Evolutionary conservation across 371 early-diverging fungal species (phyloP).

Genomic region (Syncephalastrum sp.): DNA sequence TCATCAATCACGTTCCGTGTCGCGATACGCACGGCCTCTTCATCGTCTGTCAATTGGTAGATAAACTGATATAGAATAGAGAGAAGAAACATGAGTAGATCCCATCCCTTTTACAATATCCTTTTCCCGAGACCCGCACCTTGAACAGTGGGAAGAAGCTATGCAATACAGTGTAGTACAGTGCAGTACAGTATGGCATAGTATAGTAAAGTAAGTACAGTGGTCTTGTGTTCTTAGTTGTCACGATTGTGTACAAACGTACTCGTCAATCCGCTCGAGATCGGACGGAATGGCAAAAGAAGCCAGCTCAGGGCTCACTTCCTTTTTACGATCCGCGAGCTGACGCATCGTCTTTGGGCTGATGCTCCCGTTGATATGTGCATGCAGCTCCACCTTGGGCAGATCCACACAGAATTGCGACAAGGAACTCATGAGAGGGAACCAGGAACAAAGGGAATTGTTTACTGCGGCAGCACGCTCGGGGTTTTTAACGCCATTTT

Average conservation of each 20-base stretch:
- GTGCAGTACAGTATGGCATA: too few relatives aligned
- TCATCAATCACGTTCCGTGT: constrained; percentile 50
- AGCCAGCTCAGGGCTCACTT: constrained; percentile 34
- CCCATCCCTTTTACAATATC: too few relatives aligned
- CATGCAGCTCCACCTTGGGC: constrained; percentile 65
- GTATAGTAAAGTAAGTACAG: too few relatives aligned
- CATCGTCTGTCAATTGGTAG: constrained; percentile 57
- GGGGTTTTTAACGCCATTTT: background rate
- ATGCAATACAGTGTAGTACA: background rate
- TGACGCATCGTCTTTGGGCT: constrained; percentile 45
- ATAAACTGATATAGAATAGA: constrained; percentile 22
- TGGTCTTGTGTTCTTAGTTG: too few relatives aligned
- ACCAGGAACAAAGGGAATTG: constrained; percentile 3
- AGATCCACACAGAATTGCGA: constrained; percentile 36
- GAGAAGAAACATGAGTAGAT: too few relatives aligned
- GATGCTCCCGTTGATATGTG: constrained; percentile 62
- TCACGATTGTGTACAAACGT: constrained; percentile 1
- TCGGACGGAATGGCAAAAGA: constrained; percentile 34
- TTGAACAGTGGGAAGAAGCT: constrained; percentile 61
- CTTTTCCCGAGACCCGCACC: too few relatives aligned
- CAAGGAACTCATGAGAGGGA: background rate
- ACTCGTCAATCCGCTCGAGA: constrained; percentile 36
- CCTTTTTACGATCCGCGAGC: constrained; percentile 43
- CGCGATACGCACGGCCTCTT: constrained; percentile 38
- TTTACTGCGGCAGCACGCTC: background rate